Base-by-base conservation (phyloP, 2,329 filamentous ascomycete species). In the Chaetomiaceae sp. region DNA sequence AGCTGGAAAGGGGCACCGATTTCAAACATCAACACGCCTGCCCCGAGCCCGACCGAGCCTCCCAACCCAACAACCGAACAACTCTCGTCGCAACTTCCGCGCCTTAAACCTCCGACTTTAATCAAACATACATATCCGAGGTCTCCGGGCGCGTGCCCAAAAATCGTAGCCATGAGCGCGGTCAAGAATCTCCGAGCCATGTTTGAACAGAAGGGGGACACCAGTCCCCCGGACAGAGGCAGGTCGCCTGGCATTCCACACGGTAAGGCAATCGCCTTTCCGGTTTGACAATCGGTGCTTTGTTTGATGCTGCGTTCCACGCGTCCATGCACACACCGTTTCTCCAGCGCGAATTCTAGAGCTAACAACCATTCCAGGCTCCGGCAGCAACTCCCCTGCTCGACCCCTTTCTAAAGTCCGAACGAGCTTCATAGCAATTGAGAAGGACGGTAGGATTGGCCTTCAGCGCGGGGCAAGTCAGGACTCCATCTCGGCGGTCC, bases 131-230 rank as follows among this genome's bases (percentile, higher is more conserved):
- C 42, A 16, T 27, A 20, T 45, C 45, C 10, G 11, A 47, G 21
- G 5, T 34, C 46, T n/a, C 41, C 21, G 14, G 51, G 51, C 30
- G 37, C 41, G 30, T 52, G 48, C 55, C 47, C 40, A 34, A 41
- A 42, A 62, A 53, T 69, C 63, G 70, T 70, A 70, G 73, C 68
- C 65, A 84, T 83, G 80, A 84, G 83, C 66, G 83, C 80, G 65
- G 85, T 89, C 65, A 85, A 78, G 73, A 88, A 87, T 72, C 81
- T 91, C 61, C 79, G 86, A 63, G 87, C 87, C 65, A 89, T 88
- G 79, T 90, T 90, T 68, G 87, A 91, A 75, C 82, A 83, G 67
- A 87, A 82, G 70, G 81, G 78, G 67, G 80, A 82, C 61, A 74
- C 76, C 53, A 85, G 80, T 62, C 79, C 83, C 59, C 82, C 84